Evolutionary conservation across 805 yeast species (phyloP).

Genomic region (Starmerella stigmatis): DNA sequence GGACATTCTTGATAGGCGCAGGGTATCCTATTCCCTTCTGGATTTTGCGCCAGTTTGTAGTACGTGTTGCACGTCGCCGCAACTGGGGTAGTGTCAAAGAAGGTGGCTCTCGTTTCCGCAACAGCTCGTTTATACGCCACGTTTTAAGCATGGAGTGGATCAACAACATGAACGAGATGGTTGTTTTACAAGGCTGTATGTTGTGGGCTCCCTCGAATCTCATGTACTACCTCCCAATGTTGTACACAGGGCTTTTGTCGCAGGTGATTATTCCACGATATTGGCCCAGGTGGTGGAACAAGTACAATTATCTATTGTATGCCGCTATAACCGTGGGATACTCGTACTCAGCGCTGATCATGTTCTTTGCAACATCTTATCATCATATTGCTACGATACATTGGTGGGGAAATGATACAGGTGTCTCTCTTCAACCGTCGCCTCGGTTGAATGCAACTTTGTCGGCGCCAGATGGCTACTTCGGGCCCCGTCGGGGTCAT

Average conservation of each 20-base stretch:
- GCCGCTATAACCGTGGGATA: conserved; percentile 52
- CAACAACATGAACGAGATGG: conserved; percentile 37
- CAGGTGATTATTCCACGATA: conserved; percentile 40
- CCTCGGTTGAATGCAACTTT: conserved; percentile 2
- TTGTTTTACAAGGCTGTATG: conserved; percentile 37
- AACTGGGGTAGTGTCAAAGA: conserved; percentile 10
- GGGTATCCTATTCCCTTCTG: conserved; percentile 25
- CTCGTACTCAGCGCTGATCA: conserved; percentile 47
- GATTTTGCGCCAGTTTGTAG: conserved; percentile 39
- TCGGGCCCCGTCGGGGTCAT: conserved; percentile 1
- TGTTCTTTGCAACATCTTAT: conserved; percentile 45
- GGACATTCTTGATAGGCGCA: conserved; percentile 51
- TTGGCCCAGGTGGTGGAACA: conserved; percentile 47
- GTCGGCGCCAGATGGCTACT: conserved; percentile 1
- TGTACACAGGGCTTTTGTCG: conserved; percentile 34
- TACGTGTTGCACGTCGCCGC: conserved; percentile 14
- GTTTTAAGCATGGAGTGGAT: conserved; percentile 25
- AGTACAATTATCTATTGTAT: conserved; percentile 42
- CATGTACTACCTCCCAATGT: conserved; percentile 20
- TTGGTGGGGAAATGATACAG: conserved; percentile 58
- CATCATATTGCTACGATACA: conserved; percentile 33
- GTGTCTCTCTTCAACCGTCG: neutral
- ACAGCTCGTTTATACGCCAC: conserved; percentile 7
- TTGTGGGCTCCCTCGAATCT: conserved; percentile 31
- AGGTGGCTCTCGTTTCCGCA: conserved; percentile 14